Evolutionary conservation across 768 basidiomycete genomes (phyloP), one percentile per base, ranked within the genome.

Genomic region (Russula abietina): DNA sequence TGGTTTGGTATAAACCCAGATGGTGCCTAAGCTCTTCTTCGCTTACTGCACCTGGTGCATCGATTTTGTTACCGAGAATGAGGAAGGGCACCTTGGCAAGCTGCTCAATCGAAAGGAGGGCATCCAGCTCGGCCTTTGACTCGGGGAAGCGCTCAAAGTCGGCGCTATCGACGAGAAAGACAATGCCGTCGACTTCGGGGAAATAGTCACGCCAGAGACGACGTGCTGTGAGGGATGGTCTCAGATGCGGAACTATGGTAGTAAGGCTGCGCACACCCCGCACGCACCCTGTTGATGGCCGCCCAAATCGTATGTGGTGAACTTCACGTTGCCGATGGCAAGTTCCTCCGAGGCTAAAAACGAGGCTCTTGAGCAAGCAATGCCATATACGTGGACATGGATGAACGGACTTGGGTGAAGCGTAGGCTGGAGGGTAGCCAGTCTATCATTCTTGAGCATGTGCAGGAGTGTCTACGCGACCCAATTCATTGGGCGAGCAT

Each of bases 121-220:
- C 89, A 72, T 98, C 96, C 52, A 99, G 86, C 76, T 99, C 97
- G 14, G 93, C 94, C 75, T 98, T 98, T 67, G 92, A 92, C 77
- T 98, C 97, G 9, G 87, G 75, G 77, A 99, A 96, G 48, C 96
- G 90, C 78, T 98, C 97, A 72, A 88, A 88, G 80, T 99, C 97
- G 66, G 93, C 93, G 68, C 87, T 91, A 78, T 99, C 97, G 64
- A 99, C 95, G 61, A 99, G 81, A 85, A 98, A 99, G 72, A 98
- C 87, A 70, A 99, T 98, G 19, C 93, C 96, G 70, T 99, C 94
- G 48, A 98, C 97, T 75, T 98, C 97, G 55, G 97, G 97, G 87
- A 99, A 98, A 79, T 98, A 99, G 76, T 99, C 95, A 62, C 94
- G 87, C 97, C 97, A 99, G 73, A 98, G 88, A 69, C 97, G 92